These are phyloP conservation scores for Penicillium verrucosum DNA, from an alignment of 2,329 filamentous ascomycete genomes.

Conservation along the genomic window DNA sequence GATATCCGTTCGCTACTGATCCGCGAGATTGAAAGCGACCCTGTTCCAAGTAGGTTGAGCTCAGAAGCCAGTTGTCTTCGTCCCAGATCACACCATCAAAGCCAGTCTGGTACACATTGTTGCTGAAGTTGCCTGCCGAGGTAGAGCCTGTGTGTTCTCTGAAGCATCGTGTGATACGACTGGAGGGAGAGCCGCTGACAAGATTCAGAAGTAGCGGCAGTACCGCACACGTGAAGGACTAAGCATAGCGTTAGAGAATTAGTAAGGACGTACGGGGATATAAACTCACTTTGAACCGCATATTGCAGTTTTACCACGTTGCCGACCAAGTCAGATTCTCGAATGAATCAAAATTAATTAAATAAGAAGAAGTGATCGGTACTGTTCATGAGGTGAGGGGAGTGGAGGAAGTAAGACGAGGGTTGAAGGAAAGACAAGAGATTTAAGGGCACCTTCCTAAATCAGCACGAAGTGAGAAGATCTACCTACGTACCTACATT, in stretches of 20 bases:
- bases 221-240: slow-evolving; percentile 12
- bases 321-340: not conserved
- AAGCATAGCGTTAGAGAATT: not conserved
- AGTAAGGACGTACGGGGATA: not conserved
- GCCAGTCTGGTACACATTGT: slow-evolving; percentile 46
- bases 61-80: slow-evolving; percentile 55
- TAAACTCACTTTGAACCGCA: slow-evolving; percentile 20
- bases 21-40: slow-evolving; percentile 61
- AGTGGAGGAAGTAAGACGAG: not conserved
- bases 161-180: slow-evolving; percentile 21
- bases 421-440: not conserved
- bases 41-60: slow-evolving; percentile 53
- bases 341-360: not conserved
- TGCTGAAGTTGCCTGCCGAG: slow-evolving; percentile 11
- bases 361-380: not conserved
- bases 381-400: not conserved
- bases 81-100: slow-evolving; percentile 58
- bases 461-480: slow-evolving; percentile 2
- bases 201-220: slow-evolving; percentile 17
- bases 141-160: slow-evolving; percentile 17
- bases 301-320: slow-evolving; percentile 10
- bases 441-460: slow-evolving; percentile 1
- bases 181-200: slow-evolving; percentile 11
- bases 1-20: slow-evolving; percentile 61
- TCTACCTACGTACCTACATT: slow-evolving; percentile 10